Percentiles rank a stretch among this genome's conserved stretches.
Conservation (phyloP, 306 rosid species). For the Ziziphus jujuba region DNA sequence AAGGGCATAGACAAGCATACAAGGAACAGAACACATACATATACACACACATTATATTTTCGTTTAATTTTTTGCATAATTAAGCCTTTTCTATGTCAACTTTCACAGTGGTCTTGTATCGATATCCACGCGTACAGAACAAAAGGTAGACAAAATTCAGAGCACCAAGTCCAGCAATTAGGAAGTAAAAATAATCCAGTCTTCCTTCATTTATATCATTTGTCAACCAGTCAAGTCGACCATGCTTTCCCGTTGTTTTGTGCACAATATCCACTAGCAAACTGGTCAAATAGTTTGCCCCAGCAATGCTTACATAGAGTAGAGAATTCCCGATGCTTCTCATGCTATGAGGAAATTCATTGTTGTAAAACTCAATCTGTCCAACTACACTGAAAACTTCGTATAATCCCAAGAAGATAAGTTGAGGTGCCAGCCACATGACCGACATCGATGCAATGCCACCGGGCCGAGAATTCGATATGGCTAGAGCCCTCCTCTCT, state of each 20-base stretch:
- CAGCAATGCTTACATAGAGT: constrained; percentile 24
- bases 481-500: constrained; percentile 40
- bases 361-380: constrained; percentile 59
- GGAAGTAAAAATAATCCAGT: constrained; percentile 44
- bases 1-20: no score
- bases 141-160: constrained; percentile 30
- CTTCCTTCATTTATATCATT: constrained; percentile 46
- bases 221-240: constrained; percentile 35
- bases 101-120: constrained; percentile 21
- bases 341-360: constrained; percentile 68
- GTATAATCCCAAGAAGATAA: constrained; percentile 53
- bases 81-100: no score
- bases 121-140: constrained; percentile 33
- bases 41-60: no score
- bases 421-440: constrained; percentile 59
- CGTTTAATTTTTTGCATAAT: no score
- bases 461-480: constrained; percentile 24
- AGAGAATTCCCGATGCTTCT: constrained; percentile 56
- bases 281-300: constrained; percentile 35
- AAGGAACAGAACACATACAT: no score
- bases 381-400: constrained; percentile 65
- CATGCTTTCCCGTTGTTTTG: constrained; percentile 7
- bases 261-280: constrained; percentile 30
- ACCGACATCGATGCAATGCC: constrained; percentile 50
- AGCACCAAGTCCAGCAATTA: constrained; percentile 26